These are phyloP conservation scores for Termitomyces eurrhizus DNA, from an alignment of 768 basidiomycete species.

Conservation along the genomic window DNA sequence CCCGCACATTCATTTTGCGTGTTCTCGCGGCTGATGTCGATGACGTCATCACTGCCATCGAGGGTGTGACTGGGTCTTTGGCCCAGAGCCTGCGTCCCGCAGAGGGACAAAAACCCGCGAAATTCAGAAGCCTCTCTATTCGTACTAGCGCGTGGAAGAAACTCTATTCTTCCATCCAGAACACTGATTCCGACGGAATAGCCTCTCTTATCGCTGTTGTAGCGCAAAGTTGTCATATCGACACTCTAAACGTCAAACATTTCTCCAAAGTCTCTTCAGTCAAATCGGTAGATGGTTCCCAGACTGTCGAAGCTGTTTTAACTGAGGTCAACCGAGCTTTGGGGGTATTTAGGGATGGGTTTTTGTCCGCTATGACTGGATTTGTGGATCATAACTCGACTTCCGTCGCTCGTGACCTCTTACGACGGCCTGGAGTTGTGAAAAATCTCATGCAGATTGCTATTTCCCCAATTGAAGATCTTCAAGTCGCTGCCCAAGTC, in stretches of 20 bases:
- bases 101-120: conserved; percentile 5
- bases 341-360: conserved; percentile 52
- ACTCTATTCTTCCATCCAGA: conserved; percentile 55
- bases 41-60: conserved; percentile 27
- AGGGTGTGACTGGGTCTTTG: conserved; percentile 26
- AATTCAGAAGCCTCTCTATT: conserved; percentile 35
- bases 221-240: conserved; percentile 62
- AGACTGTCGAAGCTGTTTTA: conserved; percentile 30
- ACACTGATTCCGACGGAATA: conserved; percentile 55
- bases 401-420: conserved; percentile 46
- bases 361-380: conserved; percentile 56
- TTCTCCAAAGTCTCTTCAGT: conserved; percentile 35
- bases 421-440: conserved; percentile 53
- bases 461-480: conserved; percentile 74
- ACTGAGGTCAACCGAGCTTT: conserved; percentile 62
- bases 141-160: conserved; percentile 66
- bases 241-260: conserved; percentile 50
- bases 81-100: conserved; percentile 17
- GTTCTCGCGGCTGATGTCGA: conserved; percentile 30
- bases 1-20: conserved; percentile 31
- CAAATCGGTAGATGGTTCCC: conserved; percentile 21
- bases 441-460: conserved; percentile 63
- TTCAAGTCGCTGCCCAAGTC: conserved; percentile 73
- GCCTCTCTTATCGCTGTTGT: conserved; percentile 55
- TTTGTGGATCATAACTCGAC: conserved; percentile 62